Base-by-base conservation (phyloP, 2,329 filamentous ascomycete species). In the Acephala macrosclerotiorum region DNA sequence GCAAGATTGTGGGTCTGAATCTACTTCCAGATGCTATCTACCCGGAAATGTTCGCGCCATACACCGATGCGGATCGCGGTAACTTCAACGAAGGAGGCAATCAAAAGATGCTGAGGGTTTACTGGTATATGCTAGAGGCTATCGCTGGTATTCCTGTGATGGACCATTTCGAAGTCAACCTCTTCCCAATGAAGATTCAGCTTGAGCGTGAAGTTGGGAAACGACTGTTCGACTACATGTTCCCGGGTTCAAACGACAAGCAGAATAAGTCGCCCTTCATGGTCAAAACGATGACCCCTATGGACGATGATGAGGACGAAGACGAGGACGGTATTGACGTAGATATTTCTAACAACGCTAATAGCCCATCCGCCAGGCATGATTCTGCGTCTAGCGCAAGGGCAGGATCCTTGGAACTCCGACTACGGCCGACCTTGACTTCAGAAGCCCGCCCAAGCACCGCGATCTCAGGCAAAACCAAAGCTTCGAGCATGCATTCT, bases 101-200 rank as follows among this genome's bases (percentile, higher is more conserved):
- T 67, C 85, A 86, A 55, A 93, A 94, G 75, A 98, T 98, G 91
- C 86, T 99, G 60, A 89, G 91, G 38, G 92, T 99, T 14, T 96
- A 97, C 76, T 99, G 96, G 93, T 90, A 97, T 76, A 97, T 97
- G 93, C 85, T 99, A 4, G 96, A 99, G 80, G 94, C 96, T 8
- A 97, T 99, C 77, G 96, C 95, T 42, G 96, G 96, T 58, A 99
- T 99, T 68, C 93, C 95, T 0, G 94, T 99, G 36, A 93, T 99
- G 84, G 95, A 98, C 72, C 92, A 96, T 74, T 99, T 99, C 74
- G 94, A 98, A 78, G 92, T 99, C 63, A 93, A 94, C 63, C 82
- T 99, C 22, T 94, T 96, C 77, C 96, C 96, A 0, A 87, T 99
- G 77, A 96, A 94, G 78, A 89, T 99, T 25, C 96, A 99, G 77